Evolutionary conservation across 2,329 filamentous ascomycete genomes (phyloP).

Genomic region (Penicillium sp.): DNA sequence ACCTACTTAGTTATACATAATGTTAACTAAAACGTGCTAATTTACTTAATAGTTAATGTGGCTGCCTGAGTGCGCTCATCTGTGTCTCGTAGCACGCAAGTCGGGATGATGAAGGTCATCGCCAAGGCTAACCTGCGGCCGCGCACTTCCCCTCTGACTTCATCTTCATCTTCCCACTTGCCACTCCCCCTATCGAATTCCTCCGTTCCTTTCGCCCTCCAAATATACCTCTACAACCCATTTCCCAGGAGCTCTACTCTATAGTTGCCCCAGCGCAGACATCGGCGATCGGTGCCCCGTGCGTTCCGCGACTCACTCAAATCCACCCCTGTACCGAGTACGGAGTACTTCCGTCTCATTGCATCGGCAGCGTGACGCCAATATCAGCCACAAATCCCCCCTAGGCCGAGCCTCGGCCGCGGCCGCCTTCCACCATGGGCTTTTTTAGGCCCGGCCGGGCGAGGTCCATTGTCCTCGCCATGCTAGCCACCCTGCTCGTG

Average conservation of each 20-base stretch:
- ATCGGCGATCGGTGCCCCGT: constrained; percentile 18
- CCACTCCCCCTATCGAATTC: not conserved
- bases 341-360: not conserved
- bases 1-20: too few relatives aligned
- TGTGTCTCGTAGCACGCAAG: too few relatives aligned
- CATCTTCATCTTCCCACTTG: not conserved
- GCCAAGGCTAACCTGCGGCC: not conserved
- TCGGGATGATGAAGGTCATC: not conserved
- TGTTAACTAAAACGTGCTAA: too few relatives aligned
- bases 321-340: not conserved
- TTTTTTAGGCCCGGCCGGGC: constrained; percentile 28
- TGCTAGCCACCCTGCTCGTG: constrained; percentile 29
- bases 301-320: constrained; percentile 14
- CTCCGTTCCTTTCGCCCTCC: not conserved
- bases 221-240: not conserved
- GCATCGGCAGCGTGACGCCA: not conserved
- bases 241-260: not conserved
- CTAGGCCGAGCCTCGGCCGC: not conserved
- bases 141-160: not conserved
- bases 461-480: constrained; percentile 28
- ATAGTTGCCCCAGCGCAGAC: not conserved
- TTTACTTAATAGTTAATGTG: too few relatives aligned
- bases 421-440: constrained; percentile 17
- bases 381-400: not conserved
- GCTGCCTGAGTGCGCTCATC: too few relatives aligned